A percentile compares a stretch with the other conserved stretches of the same genome.
These are phyloP conservation scores for Nemania serpens DNA, from an alignment of 2,329 filamentous ascomycete genomes.

Conservation along the genomic window DNA sequence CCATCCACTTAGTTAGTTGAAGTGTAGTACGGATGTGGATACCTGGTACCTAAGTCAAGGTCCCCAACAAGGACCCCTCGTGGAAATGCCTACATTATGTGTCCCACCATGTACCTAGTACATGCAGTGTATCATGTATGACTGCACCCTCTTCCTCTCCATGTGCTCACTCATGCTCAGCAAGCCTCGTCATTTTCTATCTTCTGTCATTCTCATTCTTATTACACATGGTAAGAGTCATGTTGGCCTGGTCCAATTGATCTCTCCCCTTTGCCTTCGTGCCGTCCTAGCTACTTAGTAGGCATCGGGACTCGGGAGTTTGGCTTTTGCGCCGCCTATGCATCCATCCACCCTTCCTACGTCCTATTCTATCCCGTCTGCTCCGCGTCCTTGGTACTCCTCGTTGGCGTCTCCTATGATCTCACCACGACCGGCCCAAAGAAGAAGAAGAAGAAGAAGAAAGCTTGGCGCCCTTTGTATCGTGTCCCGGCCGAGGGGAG, in stretches of 20 bases:
- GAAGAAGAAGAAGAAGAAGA: not conserved
- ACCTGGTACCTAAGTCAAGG: too few relatives aligned
- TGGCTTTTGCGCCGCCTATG: conserved; percentile 26
- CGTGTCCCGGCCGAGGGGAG: not conserved
- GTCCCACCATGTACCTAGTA: not conserved
- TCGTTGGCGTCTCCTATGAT: not conserved
- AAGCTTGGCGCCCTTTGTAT: not conserved
- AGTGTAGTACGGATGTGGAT: too few relatives aligned
- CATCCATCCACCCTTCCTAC: not conserved
- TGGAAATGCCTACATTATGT: not conserved
- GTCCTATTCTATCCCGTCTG: not conserved
- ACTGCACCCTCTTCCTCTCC: not conserved
- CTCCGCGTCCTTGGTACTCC: not conserved
- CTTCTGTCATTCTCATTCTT: not conserved
- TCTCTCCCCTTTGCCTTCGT: conserved; percentile 19
- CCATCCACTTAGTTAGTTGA: too few relatives aligned
- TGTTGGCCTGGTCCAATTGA: conserved; percentile 17
- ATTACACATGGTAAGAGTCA: not conserved
- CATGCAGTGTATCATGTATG: not conserved
- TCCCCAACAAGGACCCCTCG: not conserved
- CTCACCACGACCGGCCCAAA: not conserved
- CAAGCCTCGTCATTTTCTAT: not conserved
- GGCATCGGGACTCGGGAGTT: too few relatives aligned
- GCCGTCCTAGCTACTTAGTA: conserved; percentile 24
- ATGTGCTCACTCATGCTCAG: not conserved